A percentile compares a stretch with the other conserved stretches of the same genome.
phyloP scores from a whole-genome alignment of 345 rosid species.

The Trapa bicornis region DNA sequence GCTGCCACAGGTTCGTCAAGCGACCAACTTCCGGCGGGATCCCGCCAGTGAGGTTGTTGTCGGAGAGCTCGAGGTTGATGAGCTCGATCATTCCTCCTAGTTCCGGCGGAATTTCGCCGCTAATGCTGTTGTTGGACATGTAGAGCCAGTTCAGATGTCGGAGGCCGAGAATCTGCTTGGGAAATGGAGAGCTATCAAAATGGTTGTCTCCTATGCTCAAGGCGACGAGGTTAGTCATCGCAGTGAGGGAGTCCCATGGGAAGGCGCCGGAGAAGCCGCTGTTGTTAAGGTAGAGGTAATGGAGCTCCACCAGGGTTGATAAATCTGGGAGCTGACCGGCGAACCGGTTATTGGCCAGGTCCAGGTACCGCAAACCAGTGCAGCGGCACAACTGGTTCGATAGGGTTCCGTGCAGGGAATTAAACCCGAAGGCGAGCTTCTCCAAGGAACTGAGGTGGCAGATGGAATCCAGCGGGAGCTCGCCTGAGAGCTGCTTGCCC shows the following conservation, averaged over 20 bases:
- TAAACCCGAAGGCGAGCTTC: slow-evolving; percentile 12
- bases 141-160: slow-evolving; percentile 24
- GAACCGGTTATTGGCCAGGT: slow-evolving; percentile 12
- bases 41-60: slow-evolving; percentile 19
- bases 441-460: slow-evolving; percentile 10
- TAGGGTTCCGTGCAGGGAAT: slow-evolving; percentile 10
- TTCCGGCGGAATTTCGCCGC: slow-evolving; percentile 19
- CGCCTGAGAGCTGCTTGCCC: slow-evolving; percentile 16
- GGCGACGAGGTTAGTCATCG: slow-evolving; percentile 14
- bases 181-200: slow-evolving; percentile 23
- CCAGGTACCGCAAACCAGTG: slow-evolving; percentile 13
- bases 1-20: slow-evolving; percentile 27
- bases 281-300: slow-evolving; percentile 8
- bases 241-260: slow-evolving; percentile 29
- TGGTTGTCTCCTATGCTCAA: slow-evolving; percentile 33
- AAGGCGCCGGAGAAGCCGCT: slow-evolving; percentile 18
- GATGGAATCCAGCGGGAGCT: slow-evolving; percentile 9
- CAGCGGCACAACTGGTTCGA: slow-evolving; percentile 5
- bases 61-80: slow-evolving; percentile 22
- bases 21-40: slow-evolving; percentile 16
- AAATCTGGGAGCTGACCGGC: slow-evolving; percentile 12
- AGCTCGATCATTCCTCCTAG: slow-evolving; percentile 27
- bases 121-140: slow-evolving; percentile 24
- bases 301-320: slow-evolving; percentile 11
- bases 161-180: slow-evolving; percentile 18